Base-by-base conservation (phyloP, 768 basidiomycete genomes). In the Boletus sp. region DNA sequence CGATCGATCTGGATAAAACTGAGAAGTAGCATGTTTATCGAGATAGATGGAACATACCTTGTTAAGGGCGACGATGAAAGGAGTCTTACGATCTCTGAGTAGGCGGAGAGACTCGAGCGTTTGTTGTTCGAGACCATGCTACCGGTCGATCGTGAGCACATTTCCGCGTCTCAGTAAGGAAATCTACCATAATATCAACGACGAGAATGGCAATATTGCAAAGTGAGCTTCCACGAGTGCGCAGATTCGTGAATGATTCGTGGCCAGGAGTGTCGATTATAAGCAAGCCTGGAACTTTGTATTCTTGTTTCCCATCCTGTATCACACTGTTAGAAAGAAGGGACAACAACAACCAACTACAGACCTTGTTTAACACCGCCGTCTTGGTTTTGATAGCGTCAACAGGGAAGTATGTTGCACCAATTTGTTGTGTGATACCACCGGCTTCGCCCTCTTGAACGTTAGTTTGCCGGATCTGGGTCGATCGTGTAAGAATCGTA, bases 401-500 rank as follows among this genome's bases (percentile, higher is more conserved):
- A 32, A 89, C 87, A 34, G 97, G 97, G 84, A 99, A 98, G 78
- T 95, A 99, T 0, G 97, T 98, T 21, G 97, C 97, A 79, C 97
- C 97, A 61, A 99, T 99, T 71, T 99, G 97, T 72, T 98, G 97
- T 0, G 97, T 99, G 71, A 99, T 99, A 75, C 97, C 97, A 61
- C 97, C 97, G 3, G 97, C 97, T 82, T 99, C 97, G 51, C 97
- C 97, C 69, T 98, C 97, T 73, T 98, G 95, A 21, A 99, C 97
- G 62, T 98, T 98, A 5, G 96, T 98, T 87, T 98, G 96, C 62
- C 97, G 94, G 69, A 99, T 99, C 93, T 97, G 60, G 7, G 42
- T 32, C 29, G 27, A 51, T 29, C 35, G 25, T 35, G 39, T 57
- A 53, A 56, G 57, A 56, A 47, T 33, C 15, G 19, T 35, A 10